phyloP scores from a whole-genome alignment of 1,284 basidiomycete genomes.

The Microbotryum lychnidis-dioicae region DNA sequence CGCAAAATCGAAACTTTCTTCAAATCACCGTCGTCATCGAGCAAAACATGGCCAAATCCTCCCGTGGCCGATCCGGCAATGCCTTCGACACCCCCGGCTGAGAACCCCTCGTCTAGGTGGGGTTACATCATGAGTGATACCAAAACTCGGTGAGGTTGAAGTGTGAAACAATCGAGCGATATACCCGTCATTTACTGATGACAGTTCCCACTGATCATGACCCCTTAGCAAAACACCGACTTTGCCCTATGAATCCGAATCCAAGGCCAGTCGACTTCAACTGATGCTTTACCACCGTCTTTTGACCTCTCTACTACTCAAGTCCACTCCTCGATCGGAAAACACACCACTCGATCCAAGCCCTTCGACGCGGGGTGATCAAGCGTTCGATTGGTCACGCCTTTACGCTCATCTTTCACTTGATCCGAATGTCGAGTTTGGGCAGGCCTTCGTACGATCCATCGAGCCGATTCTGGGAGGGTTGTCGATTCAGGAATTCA shows the following conservation, averaged over 20 bases:
- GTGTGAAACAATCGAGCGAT: too few relatives aligned
- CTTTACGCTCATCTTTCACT: slow-evolving; percentile 17
- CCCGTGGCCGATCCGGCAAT: neutral
- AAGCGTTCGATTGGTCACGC: slow-evolving; percentile 23
- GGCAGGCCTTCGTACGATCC: slow-evolving; percentile 17
- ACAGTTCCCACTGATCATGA: neutral
- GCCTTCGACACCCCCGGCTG: neutral
- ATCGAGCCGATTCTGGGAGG: slow-evolving; percentile 16
- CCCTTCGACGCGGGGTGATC: neutral
- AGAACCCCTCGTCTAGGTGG: slow-evolving; percentile 1
- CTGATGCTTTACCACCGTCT: slow-evolving; percentile 33
- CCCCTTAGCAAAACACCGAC: slow-evolving; percentile 15
- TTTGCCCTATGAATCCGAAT: slow-evolving; percentile 10
- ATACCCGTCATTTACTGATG: neutral
- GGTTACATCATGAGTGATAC: slow-evolving; percentile 21
- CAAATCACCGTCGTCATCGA: slow-evolving; percentile 2
- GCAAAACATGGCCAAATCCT: neutral
- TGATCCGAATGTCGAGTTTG: slow-evolving; percentile 2
- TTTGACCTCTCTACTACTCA: slow-evolving; percentile 18
- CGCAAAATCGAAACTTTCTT: slow-evolving; percentile 10
- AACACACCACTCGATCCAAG: neutral
- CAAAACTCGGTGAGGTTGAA: slow-evolving; percentile 17
- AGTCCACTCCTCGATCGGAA: neutral
- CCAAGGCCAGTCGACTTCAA: slow-evolving; percentile 21
- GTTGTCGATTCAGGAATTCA: neutral